A percentile compares a stretch with the other conserved stretches of the same genome.
Evolutionary conservation across 371 early-diverging fungal species (phyloP).

Genomic region (Syncephalastrum contaminatum): DNA sequence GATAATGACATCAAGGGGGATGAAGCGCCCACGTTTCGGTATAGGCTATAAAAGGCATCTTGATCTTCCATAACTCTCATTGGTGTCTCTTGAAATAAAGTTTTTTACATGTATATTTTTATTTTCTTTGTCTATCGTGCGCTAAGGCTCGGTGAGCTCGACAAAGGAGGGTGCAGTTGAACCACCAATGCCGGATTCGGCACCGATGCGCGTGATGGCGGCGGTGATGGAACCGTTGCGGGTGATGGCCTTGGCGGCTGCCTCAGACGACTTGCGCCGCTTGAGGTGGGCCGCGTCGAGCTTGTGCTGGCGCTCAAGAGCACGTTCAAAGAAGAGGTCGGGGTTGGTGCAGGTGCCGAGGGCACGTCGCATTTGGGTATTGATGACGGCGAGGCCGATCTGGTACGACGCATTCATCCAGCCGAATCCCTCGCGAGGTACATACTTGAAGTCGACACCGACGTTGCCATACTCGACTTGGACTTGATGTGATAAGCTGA

Average conservation of each 20-base stretch:
- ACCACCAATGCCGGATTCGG: constrained; percentile 17
- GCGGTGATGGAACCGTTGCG: constrained; percentile 24
- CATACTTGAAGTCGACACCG: constrained; percentile 91
- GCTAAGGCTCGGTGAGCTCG: constrained; percentile 12
- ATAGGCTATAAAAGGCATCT: too few relatives aligned
- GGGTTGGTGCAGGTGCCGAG: constrained; percentile 84
- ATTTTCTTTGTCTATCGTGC: too few relatives aligned
- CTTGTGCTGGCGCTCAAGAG: constrained; percentile 30
- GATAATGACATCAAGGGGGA: too few relatives aligned
- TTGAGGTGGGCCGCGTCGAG: constrained; percentile 7
- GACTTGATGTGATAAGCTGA: constrained; percentile 85
- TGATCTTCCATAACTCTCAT: too few relatives aligned
- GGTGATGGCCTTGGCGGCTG: constrained; percentile 31
- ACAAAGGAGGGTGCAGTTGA: constrained; percentile 8
- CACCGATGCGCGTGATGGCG: constrained; percentile 23
- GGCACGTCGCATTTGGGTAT: constrained; percentile 76
- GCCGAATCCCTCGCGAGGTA: constrained; percentile 96
- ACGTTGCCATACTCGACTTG: constrained; percentile 97
- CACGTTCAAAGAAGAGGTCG: constrained; percentile 60
- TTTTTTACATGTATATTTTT: too few relatives aligned
- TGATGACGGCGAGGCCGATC: constrained; percentile 81
- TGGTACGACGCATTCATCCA: constrained; percentile 98
- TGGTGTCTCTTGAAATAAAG: too few relatives aligned
- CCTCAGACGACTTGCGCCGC: constrained; percentile 25
- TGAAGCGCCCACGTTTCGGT: too few relatives aligned